A percentile compares a stretch with the other conserved stretches of the same genome.
These are phyloP conservation scores for Wickerhamomyces chambardii DNA, from an alignment of 805 yeast species.

Conservation along the genomic window DNA sequence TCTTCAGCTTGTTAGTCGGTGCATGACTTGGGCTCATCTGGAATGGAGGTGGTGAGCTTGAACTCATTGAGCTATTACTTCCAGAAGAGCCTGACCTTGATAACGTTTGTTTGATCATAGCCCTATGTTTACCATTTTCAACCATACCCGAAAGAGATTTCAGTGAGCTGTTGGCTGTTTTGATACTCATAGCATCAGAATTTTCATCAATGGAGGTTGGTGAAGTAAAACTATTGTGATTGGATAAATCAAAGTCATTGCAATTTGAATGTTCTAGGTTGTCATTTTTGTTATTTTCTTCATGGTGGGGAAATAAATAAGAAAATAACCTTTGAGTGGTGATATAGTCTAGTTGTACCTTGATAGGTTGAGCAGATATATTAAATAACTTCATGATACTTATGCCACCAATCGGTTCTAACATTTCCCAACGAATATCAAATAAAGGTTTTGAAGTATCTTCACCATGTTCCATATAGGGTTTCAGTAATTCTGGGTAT, in stretches of 20 bases:
- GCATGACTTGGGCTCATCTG: background rate
- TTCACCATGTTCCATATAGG: constrained; percentile 19
- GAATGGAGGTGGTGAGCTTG: background rate
- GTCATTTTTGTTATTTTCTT: background rate
- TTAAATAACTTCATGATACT: constrained; percentile 40
- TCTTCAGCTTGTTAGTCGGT: background rate
- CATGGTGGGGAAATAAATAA: constrained; percentile 35
- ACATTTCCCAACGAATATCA: constrained; percentile 41
- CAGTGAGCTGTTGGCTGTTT: background rate
- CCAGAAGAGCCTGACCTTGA: background rate
- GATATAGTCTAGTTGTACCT: constrained; percentile 45
- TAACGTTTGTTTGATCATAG: background rate
- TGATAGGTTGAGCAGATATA: constrained; percentile 43
- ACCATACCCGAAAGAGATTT: background rate
- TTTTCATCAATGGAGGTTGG: no score
- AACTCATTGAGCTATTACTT: background rate
- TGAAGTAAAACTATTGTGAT: no score
- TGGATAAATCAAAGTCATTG: no score
- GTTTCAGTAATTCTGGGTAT: constrained; percentile 45
- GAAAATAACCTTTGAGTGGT: constrained; percentile 40
- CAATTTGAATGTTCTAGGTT: no score
- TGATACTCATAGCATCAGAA: background rate
- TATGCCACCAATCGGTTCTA: constrained; percentile 60
- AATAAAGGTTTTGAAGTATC: constrained; percentile 25
- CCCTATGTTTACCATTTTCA: background rate